Evolutionary conservation across 306 rosid genomes (phyloP).

Genomic region (Leucaena leucocephala): DNA sequence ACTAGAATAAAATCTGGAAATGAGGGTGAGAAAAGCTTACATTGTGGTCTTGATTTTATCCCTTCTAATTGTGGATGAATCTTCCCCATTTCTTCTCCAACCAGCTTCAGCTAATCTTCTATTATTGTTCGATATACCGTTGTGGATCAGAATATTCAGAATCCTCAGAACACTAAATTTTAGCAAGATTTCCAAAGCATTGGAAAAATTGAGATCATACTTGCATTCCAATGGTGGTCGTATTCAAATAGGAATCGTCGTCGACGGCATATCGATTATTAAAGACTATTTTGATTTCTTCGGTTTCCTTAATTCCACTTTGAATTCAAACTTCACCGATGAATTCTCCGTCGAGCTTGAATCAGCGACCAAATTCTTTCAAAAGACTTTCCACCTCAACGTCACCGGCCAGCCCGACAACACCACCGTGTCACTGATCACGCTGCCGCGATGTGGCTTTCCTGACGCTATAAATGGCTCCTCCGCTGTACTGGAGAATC

Average conservation of each 20-base stretch:
- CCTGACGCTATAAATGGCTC: not conserved
- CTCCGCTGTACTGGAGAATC: not conserved
- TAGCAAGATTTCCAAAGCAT: not conserved
- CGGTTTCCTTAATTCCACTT: not conserved
- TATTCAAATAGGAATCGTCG: not conserved
- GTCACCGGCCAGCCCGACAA: constrained; percentile 4
- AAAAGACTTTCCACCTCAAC: not conserved
- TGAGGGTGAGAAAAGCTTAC: not conserved
- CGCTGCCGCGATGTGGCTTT: not conserved
- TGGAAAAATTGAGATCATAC: not conserved
- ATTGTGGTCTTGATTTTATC: not conserved
- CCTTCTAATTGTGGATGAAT: not conserved
- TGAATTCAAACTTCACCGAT: not conserved
- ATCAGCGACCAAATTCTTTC: not conserved
- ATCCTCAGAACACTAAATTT: not conserved
- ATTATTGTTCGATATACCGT: not conserved
- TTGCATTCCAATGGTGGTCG: not conserved
- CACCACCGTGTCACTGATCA: not conserved
- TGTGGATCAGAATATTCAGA: not conserved
- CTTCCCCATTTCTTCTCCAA: not conserved
- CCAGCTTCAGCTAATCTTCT: not conserved
- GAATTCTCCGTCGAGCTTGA: not conserved
- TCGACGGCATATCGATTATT: not conserved
- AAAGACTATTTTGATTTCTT: not conserved
- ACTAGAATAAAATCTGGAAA: not conserved